phyloP scores from a whole-genome alignment of 352 stramenopile species.

The Salisapilia sapeloensis region DNA sequence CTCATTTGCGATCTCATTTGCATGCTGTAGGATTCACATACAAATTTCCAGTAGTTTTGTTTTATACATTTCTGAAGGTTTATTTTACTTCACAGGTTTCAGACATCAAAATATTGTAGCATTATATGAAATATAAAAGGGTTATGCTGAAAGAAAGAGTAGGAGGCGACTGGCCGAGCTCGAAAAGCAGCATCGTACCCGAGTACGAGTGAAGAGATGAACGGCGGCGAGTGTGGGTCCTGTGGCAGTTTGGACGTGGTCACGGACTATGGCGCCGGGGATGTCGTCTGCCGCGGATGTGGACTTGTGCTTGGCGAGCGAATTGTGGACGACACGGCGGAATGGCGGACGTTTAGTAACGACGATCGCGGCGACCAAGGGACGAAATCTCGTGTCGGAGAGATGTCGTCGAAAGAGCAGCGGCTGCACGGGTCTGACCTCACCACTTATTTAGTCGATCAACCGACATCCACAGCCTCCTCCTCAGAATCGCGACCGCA shows the following conservation, averaged over 20 bases:
- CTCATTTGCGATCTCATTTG: no score
- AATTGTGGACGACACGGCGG: conserved; percentile 77
- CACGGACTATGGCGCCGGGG: conserved; percentile 58
- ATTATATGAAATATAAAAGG: no score
- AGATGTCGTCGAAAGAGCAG: conserved; percentile 35
- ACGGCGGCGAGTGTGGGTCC: conserved; percentile 35
- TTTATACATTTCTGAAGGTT: no score
- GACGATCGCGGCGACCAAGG: conserved; percentile 64
- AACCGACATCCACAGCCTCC: conserved; percentile 5
- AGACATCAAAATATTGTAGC: no score
- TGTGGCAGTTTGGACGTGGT: conserved; percentile 66
- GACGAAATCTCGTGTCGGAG: conserved; percentile 69
- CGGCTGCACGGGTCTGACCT: conserved; percentile 43
- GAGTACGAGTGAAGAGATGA: no score
- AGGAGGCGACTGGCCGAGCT: not conserved
- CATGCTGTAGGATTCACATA: no score
- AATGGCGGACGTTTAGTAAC: conserved; percentile 80
- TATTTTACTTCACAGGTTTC: no score
- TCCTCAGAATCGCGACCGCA: conserved; percentile 13
- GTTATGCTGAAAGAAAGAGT: no score
- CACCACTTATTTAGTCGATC: conserved; percentile 52
- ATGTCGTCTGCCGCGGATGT: conserved; percentile 68
- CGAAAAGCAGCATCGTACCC: no score
- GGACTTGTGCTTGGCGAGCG: conserved; percentile 76
- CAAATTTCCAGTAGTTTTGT: no score